These are phyloP conservation scores for Neurospora terricola DNA, from an alignment of 495 filamentous ascomycete genomes.

Conservation along the genomic window DNA sequence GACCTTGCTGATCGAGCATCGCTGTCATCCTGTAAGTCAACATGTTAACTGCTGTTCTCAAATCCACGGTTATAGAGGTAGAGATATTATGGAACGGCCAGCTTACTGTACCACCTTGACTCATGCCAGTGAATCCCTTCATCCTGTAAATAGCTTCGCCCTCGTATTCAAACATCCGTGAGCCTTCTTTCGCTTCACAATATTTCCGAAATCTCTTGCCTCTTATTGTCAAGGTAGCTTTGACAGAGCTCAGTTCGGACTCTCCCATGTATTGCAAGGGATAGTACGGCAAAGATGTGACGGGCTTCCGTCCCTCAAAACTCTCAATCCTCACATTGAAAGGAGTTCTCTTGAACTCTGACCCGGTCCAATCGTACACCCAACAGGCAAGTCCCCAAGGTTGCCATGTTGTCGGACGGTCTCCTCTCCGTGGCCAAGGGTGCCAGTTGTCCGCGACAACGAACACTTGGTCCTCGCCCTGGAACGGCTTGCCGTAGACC, in stretches of 20 bases:
- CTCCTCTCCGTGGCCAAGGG: neutral
- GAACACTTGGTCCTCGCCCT: neutral
- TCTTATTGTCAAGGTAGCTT: neutral
- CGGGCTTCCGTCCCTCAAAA: neutral
- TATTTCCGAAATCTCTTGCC: neutral
- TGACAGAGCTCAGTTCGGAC: neutral
- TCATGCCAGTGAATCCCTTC: neutral
- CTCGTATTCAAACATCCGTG: neutral
- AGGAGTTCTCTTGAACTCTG: constrained; percentile 1
- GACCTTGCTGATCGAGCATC: neutral
- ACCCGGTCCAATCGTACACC: constrained; percentile 3
- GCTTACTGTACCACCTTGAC: neutral
- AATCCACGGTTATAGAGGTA: neutral
- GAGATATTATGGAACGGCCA: neutral
- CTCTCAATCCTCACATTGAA: neutral
- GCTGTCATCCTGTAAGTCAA: neutral
- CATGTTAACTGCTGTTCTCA: neutral
- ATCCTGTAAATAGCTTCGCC: neutral
- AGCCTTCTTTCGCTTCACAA: neutral
- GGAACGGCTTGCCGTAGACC: neutral
- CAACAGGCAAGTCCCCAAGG: neutral
- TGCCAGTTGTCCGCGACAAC: neutral
- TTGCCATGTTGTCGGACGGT: neutral
- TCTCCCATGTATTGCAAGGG: neutral
- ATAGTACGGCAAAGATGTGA: neutral